phyloP scores from a whole-genome alignment of 306 rosid species.

The Begonia fuchsioides region DNA sequence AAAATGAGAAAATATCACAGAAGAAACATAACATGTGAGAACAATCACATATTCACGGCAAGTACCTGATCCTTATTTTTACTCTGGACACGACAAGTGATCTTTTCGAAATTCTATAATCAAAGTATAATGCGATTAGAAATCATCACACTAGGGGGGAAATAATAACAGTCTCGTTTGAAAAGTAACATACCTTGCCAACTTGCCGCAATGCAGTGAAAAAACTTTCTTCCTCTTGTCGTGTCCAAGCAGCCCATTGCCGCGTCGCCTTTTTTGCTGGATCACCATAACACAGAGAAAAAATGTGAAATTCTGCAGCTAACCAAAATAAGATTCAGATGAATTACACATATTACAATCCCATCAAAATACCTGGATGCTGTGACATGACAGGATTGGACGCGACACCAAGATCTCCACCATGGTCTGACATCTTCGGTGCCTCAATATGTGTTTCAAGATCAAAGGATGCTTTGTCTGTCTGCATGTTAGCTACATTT shows the following conservation, averaged over 20 bases:
- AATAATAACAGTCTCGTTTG: conserved; percentile 6
- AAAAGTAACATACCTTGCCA: conserved; percentile 49
- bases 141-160: conserved; percentile 3
- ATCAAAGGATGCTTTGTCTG: conserved; percentile 24
- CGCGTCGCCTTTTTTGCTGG: conserved; percentile 76
- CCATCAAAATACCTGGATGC: conserved; percentile 38
- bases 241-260: conserved; percentile 99
- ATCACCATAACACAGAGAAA: conserved; percentile 5
- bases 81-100: conserved; percentile 88
- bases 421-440: conserved; percentile 28
- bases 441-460: conserved; percentile 27
- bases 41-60: conserved; percentile 5
- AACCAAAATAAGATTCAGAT: background rate
- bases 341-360: background rate
- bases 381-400: conserved; percentile 24
- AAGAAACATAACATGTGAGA: background rate
- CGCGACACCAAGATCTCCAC: conserved; percentile 37
- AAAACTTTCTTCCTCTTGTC: conserved; percentile 96
- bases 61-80: conserved; percentile 90
- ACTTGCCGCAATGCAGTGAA: conserved; percentile 90
- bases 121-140: conserved; percentile 21
- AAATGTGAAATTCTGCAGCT: background rate
- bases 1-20: background rate
- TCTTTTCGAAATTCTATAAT: conserved; percentile 90
- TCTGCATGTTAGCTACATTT: conserved; percentile 30